Base-by-base conservation (phyloP, 176 grass and related monocot genomes). In the Oryza coarctata region DNA sequence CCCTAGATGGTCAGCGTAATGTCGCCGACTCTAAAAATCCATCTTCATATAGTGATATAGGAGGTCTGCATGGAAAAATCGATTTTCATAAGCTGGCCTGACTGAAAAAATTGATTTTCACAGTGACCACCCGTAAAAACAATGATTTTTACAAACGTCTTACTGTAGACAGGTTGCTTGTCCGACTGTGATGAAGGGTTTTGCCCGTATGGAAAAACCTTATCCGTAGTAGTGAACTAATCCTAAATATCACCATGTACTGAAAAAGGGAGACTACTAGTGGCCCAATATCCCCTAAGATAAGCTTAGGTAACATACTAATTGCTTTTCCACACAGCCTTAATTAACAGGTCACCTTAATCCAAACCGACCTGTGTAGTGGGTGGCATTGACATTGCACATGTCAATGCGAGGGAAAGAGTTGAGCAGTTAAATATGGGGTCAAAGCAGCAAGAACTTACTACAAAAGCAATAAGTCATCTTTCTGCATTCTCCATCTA, bases 351-450 rank as follows among this genome's bases (percentile, higher is more conserved):
- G 76, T 35, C 76, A 49, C 73, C 63, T 60, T 84, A 58, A 68
- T 69, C 58, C 67, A 79, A 65, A 86, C 67, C 61, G 57, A 65
- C 17, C 78, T 62, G 76, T 40, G 44, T 77, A 77, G 79, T 87
- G 52, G 79, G 86, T 77, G 65, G 79, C 79, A 83, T 82, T 87
- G 79, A 87, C 86, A 70, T 75, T 27, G 62, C 28, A 23, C 70
- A 45, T 61, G 70, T 70, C 55, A 70, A 38, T 12, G 50, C 12
- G 7, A 69, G 3, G 3, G 1, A 2, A 80, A 27, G 62, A 55
- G 44, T 69, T 87, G 45, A 80, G 47, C 2, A 40, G 26, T 12
- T 40, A 43, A 44, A 1, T 20, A 78, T 44, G 9, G 36, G 36
- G 40, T 61, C 34, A 33, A 9, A 44, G 18, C 32, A 45, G 13